Base-by-base conservation (phyloP, 2,329 filamentous ascomycete genomes). In the Neonectria hederae region DNA sequence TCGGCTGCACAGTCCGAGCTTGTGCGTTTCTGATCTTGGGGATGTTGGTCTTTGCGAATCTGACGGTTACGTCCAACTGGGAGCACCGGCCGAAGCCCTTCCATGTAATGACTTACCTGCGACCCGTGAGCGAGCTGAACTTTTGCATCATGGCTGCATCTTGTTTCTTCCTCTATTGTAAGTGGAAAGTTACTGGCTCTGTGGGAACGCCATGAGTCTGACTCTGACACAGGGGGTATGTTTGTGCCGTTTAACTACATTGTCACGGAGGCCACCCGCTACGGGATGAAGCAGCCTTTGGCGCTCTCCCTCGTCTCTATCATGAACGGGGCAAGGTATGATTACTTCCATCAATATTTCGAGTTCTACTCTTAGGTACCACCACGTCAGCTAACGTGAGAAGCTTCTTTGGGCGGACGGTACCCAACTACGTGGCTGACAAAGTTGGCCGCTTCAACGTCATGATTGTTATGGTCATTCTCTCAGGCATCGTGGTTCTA, bases 1-100 rank as follows among this genome's bases (percentile, higher is more conserved):
- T 73, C 24, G 65, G 64, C 2, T 89, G 87, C 87, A 81, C 86
- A 0, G 86, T 86, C 3, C 80, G 88, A 5, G 80, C 85, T 2
- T 80, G 90, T 2, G 89, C 83, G 0, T 90, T 91, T 49, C 19
- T 72, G 43, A 63, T 70, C 35, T 28, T 66, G 24, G 67, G 56
- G 7, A 60, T 72, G 63, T 40, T 72, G 22, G 52, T 69, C 56
- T 54, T 70, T 51, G 65, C 68, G 54, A 69, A 65, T 53, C 21
- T 70, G 32, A 66, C 67, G 28, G 54, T 69, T 42, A 68, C 60
- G 22, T 70, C 63, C 19, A 67, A 69, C 56, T 56, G 69, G 42
- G 24, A 26, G 19, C 66, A 67, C 42, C 58, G 28, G 17, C 61
- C 63, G 7, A 54, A 54, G 43, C 40, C 59, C 3, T 69, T 68